These are phyloP conservation scores for Cyberlindnera nakhonratchasimensis DNA, from an alignment of 805 yeast species.

Conservation along the genomic window DNA sequence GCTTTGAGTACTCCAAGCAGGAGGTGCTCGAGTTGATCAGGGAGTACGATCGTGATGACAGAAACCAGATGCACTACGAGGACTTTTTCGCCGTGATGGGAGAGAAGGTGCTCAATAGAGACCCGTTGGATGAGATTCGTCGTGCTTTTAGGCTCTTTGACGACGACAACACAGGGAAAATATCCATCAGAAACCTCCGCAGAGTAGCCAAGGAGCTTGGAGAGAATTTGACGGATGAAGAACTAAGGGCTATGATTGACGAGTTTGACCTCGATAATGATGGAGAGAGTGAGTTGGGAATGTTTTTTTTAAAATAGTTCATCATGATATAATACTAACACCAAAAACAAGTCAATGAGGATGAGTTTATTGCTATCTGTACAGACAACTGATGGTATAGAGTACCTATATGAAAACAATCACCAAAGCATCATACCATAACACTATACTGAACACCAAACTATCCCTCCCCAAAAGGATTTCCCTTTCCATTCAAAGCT, in stretches of 20 bases:
- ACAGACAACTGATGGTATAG: constrained; percentile 49
- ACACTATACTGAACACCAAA: neutral
- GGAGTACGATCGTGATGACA: constrained; percentile 76
- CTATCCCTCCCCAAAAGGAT: too few species aligned
- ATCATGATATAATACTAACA: too few species aligned
- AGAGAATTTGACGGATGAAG: constrained; percentile 88
- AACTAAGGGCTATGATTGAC: constrained; percentile 92
- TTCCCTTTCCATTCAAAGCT: neutral
- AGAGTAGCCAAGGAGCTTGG: constrained; percentile 91
- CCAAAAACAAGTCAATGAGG: constrained; percentile 51
- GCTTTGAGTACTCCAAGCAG: constrained; percentile 76
- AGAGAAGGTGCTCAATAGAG: constrained; percentile 76
- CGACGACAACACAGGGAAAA: constrained; percentile 83
- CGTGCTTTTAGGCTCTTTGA: constrained; percentile 90
- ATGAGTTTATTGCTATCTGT: constrained; percentile 86
- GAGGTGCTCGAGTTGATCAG: constrained; percentile 74
- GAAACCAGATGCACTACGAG: constrained; percentile 70
- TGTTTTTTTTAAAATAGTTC: too few species aligned
- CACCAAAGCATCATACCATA: too few species aligned
- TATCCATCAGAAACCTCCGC: constrained; percentile 74
- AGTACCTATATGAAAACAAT: too few species aligned
- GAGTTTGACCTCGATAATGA: constrained; percentile 96
- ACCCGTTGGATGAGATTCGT: constrained; percentile 87
- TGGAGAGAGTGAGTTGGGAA: constrained; percentile 64
- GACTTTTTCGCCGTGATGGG: constrained; percentile 72